Evolutionary conservation across 192 early-diverging fungal genomes (phyloP).

Genomic region (Linnemannia hyalina): DNA sequence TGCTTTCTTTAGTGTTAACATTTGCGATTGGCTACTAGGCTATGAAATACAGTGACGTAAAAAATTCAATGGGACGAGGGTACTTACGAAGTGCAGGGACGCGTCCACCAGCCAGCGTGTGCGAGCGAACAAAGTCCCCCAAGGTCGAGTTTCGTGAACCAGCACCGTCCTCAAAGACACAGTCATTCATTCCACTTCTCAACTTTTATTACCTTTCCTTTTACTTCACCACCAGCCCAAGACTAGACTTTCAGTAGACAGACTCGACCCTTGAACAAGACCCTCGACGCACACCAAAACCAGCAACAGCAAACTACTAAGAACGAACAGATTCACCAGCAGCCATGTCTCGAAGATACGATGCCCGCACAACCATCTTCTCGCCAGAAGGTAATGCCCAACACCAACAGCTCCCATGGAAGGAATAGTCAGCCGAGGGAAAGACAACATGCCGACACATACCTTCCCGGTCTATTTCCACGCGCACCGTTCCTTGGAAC

Average conservation of each 20-base stretch:
- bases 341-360: conserved; percentile 96
- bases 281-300: background rate
- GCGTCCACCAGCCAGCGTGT: conserved; percentile 5
- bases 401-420: background rate
- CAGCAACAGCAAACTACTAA: background rate
- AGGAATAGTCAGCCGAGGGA: background rate
- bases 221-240: background rate
- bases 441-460: too few relatives aligned
- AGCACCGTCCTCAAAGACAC: background rate
- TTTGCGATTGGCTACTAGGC: background rate
- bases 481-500: too few relatives aligned
- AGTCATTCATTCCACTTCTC: background rate
- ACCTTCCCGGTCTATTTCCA: too few relatives aligned
- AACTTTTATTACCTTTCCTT: background rate
- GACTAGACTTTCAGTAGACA: background rate
- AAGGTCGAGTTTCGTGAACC: background rate
- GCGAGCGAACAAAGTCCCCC: background rate
- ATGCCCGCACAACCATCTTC: conserved; percentile 98
- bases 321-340: background rate
- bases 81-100: conserved; percentile 10
- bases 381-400: conserved; percentile 93
- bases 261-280: background rate
- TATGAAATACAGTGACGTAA: background rate
- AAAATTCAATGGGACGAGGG: background rate
- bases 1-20: background rate